Conservation (phyloP, 108 stramenopile genomes). For the Phaeodactylum tricornutum region DNA sequence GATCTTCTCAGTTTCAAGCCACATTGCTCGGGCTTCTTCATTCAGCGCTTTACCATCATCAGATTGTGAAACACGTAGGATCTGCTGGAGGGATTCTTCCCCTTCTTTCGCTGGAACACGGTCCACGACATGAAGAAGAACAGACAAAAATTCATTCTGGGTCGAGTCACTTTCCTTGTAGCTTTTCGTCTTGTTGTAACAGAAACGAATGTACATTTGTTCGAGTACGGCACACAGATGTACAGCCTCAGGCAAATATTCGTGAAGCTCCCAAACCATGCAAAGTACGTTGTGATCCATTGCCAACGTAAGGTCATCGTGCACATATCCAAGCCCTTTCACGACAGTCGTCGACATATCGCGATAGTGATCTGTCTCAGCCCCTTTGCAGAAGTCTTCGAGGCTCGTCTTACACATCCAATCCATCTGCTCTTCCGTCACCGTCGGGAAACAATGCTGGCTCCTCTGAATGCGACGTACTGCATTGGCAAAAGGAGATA, state of each 20-base stretch:
- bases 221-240: conserved; percentile 69
- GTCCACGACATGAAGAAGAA: conserved; percentile 78
- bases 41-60: conserved; percentile 54
- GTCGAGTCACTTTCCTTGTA: conserved; percentile 77
- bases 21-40: conserved; percentile 58
- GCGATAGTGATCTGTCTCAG: conserved; percentile 50
- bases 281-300: conserved; percentile 83
- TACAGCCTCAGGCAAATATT: conserved; percentile 67
- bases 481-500: conserved; percentile 51
- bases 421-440: conserved; percentile 71
- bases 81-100: conserved; percentile 71
- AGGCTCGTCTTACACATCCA: conserved; percentile 72
- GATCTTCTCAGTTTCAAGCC: conserved; percentile 67
- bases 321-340: conserved; percentile 67
- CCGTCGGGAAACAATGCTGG: conserved; percentile 71
- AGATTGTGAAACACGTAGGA: conserved; percentile 44
- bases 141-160: conserved; percentile 81
- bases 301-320: conserved; percentile 58
- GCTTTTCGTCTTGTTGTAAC: conserved; percentile 79
- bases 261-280: conserved; percentile 81
- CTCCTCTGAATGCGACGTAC: conserved; percentile 61
- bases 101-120: conserved; percentile 67
- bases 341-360: conserved; percentile 55
- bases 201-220: conserved; percentile 68
- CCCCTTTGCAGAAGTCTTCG: conserved; percentile 72